A percentile compares a stretch with the other conserved stretches of the same genome.
Evolutionary conservation across 139 green algal genomes (phyloP).

Genomic region (Diplosphaera chodatii): DNA sequence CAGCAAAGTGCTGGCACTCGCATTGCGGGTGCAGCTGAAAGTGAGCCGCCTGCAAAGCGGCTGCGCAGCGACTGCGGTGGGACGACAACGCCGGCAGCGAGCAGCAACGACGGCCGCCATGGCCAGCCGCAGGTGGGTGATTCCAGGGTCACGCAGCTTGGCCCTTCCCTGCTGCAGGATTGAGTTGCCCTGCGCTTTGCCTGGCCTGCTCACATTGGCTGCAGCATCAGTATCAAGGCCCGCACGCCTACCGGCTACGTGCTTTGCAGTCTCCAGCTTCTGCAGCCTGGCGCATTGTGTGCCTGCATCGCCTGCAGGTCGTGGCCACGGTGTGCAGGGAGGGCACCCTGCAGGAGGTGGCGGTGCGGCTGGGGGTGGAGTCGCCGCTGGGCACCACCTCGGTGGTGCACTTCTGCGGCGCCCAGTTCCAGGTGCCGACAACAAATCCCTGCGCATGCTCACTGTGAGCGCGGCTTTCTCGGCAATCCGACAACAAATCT

Average conservation of each 20-base stretch:
- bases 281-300: no score
- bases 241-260: no score
- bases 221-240: no score
- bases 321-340: conserved; percentile 40
- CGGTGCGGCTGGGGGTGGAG: conserved; percentile 50
- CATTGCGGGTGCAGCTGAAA: not conserved
- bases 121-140: not conserved
- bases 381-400: conserved; percentile 69
- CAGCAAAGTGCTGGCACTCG: not conserved
- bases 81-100: no score
- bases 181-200: no score
- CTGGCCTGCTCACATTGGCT: no score
- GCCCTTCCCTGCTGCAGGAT: no score
- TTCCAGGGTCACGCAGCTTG: no score
- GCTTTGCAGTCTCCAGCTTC: no score
- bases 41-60: not conserved
- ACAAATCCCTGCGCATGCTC: no score
- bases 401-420: conserved; percentile 84
- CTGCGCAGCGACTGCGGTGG: not conserved
- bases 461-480: no score
- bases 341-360: conserved; percentile 44
- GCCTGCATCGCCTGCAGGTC: conserved; percentile 2
- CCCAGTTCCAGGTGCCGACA: conserved; percentile 57
- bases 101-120: not conserved
- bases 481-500: no score